Base-by-base conservation (phyloP, 495 filamentous ascomycete genomes). In the Xylaria castorea region DNA sequence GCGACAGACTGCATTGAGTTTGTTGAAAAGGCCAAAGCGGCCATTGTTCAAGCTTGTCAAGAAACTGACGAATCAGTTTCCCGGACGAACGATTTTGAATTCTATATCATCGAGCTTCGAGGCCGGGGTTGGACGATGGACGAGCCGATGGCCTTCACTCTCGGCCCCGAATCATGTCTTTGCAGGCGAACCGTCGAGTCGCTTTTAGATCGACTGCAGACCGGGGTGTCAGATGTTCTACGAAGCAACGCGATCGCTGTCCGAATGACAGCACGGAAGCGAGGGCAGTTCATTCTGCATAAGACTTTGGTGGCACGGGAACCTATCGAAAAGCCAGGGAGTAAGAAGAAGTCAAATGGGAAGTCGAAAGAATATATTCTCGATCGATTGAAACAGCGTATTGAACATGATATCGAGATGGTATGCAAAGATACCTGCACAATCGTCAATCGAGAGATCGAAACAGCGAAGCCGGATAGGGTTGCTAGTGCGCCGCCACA, bases 381-480 rank as follows among this genome's bases (percentile, higher is more conserved):
- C 6, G 72, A 76, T 12, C 77, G 79, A 32, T 68, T 86, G 3
- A 80, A 78, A 60, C 73, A 79, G 34, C 82, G 80, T 32, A 80
- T 85, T 42, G 80, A 83, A 53, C 74, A 67, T 32, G 84, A 85
- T 71, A 80, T 86, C 32, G 81, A 82, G 48, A 83, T 79, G 77
- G 74, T 85, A 32, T 85, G 83, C 55, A 82, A 81, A 58, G 84
- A 86, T 69, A 84, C 84, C 4, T 80, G 83, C 67, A 81, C 79
- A 16, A 77, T 85, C 36, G 78, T 84, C 38, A 82, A 83, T 65
- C 76, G 76, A 60, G 82, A 82, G 16, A 74, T 80, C 27, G 75
- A 81, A 12, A 64, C 77, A 32, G 53, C 36, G 34, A 66, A 73
- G 34, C 27, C 34, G 5, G 57, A 69, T 42, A 64, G 64, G 32